Evolutionary conservation across 179 eudicot genomes (phyloP).

Genomic region (Silene noctiflora): DNA sequence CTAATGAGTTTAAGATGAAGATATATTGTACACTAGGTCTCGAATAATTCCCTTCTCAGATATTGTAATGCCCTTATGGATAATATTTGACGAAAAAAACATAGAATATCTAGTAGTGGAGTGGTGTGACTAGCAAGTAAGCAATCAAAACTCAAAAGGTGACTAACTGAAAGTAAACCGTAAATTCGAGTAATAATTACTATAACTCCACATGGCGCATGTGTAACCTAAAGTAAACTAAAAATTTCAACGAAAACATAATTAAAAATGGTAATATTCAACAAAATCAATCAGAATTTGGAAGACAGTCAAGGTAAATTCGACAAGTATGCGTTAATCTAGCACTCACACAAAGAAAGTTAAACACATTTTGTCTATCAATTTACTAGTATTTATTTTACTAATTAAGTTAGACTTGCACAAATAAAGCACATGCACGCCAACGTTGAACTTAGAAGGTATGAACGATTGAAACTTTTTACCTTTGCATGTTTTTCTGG

Average conservation of each 20-base stretch:
- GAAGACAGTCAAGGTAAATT: background rate
- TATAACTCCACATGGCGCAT: background rate
- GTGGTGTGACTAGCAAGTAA: background rate
- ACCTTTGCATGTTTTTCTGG: background rate
- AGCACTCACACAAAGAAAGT: conserved; percentile 15
- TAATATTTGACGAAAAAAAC: too few relatives aligned
- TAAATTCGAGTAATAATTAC: background rate
- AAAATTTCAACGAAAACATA: conserved; percentile 15
- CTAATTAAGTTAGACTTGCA: background rate
- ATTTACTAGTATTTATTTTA: background rate
- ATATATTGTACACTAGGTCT: too few relatives aligned
- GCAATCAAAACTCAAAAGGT: background rate
- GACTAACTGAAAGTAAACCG: background rate
- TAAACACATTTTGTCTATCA: background rate
- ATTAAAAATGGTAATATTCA: background rate
- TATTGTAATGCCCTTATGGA: too few relatives aligned
- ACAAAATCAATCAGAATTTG: background rate
- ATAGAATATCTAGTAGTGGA: too few relatives aligned
- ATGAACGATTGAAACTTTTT: background rate
- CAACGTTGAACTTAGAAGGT: conserved; percentile 4
- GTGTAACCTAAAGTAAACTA: background rate
- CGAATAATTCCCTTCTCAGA: too few relatives aligned
- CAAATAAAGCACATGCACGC: conserved; percentile 8
- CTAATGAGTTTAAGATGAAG: too few relatives aligned
- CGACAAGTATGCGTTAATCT: conserved; percentile 25